These are phyloP conservation scores for Physaria fendleri DNA, from an alignment of 345 rosid genomes.

Conservation along the genomic window DNA sequence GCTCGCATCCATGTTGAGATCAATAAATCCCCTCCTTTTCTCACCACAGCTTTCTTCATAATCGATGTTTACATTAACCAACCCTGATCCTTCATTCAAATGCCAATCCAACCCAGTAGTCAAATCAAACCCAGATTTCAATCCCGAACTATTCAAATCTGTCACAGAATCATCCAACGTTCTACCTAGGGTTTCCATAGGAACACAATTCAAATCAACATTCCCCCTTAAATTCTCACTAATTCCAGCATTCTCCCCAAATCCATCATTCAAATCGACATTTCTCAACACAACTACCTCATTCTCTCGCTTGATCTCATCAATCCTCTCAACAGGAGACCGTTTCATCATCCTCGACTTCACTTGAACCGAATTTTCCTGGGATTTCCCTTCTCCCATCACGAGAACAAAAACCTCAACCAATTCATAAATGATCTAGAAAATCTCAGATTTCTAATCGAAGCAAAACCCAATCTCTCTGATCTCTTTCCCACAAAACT, in stretches of 20 bases:
- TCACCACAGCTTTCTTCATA: slow-evolving; percentile 17
- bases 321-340: slow-evolving; percentile 32
- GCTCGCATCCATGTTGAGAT: slow-evolving; percentile 68
- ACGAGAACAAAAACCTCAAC: slow-evolving; percentile 37
- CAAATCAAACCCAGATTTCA: slow-evolving; percentile 43
- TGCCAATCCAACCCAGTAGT: slow-evolving; percentile 66
- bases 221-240: slow-evolving; percentile 34
- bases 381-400: slow-evolving; percentile 17
- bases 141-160: slow-evolving; percentile 31
- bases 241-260: slow-evolving; percentile 26
- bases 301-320: slow-evolving; percentile 22
- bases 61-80: slow-evolving; percentile 18
- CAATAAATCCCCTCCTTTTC: slow-evolving; percentile 46
- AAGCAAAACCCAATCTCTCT: slow-evolving; percentile 39
- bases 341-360: slow-evolving; percentile 42
- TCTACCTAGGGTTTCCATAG: slow-evolving; percentile 30
- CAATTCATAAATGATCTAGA: slow-evolving; percentile 49
- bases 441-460: slow-evolving; percentile 46
- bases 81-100: slow-evolving; percentile 43
- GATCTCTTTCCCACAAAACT: slow-evolving; percentile 58
- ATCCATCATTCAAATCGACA: slow-evolving; percentile 43
- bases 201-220: slow-evolving; percentile 32
- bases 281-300: too few relatives aligned
- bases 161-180: slow-evolving; percentile 4
- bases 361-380: slow-evolving; percentile 19